These are phyloP conservation scores for Microthyrium microscopicum DNA, from an alignment of 2,329 filamentous ascomycete genomes.

Conservation along the genomic window DNA sequence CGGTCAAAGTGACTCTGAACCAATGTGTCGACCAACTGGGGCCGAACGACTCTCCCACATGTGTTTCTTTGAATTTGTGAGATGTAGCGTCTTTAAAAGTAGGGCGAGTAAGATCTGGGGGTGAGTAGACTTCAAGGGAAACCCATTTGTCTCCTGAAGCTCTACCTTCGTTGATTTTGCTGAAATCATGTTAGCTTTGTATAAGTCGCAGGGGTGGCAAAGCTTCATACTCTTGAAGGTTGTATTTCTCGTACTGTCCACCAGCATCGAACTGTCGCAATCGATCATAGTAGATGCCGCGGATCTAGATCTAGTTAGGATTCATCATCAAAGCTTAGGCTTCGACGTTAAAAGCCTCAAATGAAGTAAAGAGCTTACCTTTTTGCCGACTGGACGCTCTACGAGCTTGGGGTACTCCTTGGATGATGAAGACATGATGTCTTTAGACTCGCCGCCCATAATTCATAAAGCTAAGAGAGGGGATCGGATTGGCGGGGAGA, in stretches of 20 bases:
- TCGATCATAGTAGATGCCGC: constrained; percentile 69
- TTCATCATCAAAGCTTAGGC: background rate
- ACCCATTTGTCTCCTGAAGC: constrained; percentile 57
- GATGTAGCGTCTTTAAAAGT: constrained; percentile 68
- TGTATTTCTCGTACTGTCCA: constrained; percentile 55
- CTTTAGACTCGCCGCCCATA: constrained; percentile 23
- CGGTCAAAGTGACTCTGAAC: constrained; percentile 70
- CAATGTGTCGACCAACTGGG: constrained; percentile 97
- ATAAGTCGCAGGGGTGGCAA: constrained; percentile 1
- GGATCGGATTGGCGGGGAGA: too few relatives aligned
- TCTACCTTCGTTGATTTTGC: constrained; percentile 55
- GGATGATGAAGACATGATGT: constrained; percentile 13
- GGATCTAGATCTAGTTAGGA: constrained; percentile 34
- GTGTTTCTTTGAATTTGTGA: constrained; percentile 60
- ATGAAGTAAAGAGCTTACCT: constrained; percentile 16
- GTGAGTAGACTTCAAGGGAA: constrained; percentile 73
- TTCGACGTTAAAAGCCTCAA: background rate
- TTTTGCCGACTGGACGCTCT: constrained; percentile 47
- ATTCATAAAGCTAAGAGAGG: too few relatives aligned
- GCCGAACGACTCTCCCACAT: constrained; percentile 66
- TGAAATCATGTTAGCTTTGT: constrained; percentile 15
- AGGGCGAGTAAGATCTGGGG: constrained; percentile 62
- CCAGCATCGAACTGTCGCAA: constrained; percentile 63
- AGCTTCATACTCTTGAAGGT: constrained; percentile 48
- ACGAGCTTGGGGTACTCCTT: constrained; percentile 32